A percentile compares a stretch with the other conserved stretches of the same genome.
phyloP scores from a whole-genome alignment of 1,284 basidiomycete species.

The Heterobasidion irregulare region DNA sequence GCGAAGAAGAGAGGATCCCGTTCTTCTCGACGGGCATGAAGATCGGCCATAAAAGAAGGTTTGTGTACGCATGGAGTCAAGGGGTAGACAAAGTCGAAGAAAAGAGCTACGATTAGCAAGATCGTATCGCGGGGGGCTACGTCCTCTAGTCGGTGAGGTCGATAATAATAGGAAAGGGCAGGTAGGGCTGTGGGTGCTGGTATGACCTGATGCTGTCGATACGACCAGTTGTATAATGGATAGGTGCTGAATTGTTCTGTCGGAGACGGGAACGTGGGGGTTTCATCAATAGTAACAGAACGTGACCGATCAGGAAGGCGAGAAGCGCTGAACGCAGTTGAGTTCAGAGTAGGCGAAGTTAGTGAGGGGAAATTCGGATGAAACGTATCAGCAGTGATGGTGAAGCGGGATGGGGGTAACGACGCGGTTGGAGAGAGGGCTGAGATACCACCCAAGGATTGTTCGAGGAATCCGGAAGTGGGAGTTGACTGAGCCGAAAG shows the following conservation, averaged over 20 bases:
- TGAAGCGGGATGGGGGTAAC: constrained; percentile 60
- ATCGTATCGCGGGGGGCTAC: constrained; percentile 72
- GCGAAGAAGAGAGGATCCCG: constrained; percentile 82
- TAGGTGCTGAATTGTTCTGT: constrained; percentile 52
- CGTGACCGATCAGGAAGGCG: constrained; percentile 12
- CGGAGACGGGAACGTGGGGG: constrained; percentile 31
- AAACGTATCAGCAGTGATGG: constrained; percentile 61
- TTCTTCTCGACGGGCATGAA: constrained; percentile 70
- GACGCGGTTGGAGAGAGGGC: constrained; percentile 27
- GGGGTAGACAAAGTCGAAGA: constrained; percentile 86
- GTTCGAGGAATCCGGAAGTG: constrained; percentile 44
- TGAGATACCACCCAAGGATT: constrained; percentile 35
- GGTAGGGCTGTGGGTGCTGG: constrained; percentile 48
- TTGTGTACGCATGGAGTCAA: constrained; percentile 78
- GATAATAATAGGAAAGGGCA: constrained; percentile 64
- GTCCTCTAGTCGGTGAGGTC: constrained; percentile 62
- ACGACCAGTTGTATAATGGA: constrained; percentile 63
- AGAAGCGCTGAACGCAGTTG: constrained; percentile 28
- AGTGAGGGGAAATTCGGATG: constrained; percentile 42
- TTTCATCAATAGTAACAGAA: constrained; percentile 29
- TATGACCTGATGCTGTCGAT: constrained; percentile 48
- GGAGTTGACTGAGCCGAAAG: constrained; percentile 28
- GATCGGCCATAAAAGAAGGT: constrained; percentile 80
- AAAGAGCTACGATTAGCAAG: constrained; percentile 71
- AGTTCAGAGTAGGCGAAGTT: constrained; percentile 25